These are phyloP conservation scores for Zygosaccharomyces bailii DNA, from an alignment of 805 yeast species.

Conservation along the genomic window DNA sequence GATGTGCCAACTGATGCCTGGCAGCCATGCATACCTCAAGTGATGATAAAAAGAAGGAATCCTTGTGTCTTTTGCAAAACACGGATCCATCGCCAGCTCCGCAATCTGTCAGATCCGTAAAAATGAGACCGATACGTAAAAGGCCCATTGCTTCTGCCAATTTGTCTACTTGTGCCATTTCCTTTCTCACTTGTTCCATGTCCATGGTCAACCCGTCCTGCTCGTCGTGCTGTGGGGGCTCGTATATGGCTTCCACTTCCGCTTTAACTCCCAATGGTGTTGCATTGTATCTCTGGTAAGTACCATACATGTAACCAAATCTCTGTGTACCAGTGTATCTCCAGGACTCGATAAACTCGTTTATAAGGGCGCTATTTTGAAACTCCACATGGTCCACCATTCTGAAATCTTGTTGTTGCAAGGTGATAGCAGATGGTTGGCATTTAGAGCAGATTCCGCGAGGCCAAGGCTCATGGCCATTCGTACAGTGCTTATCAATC, in stretches of 20 bases:
- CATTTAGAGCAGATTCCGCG: slow-evolving; percentile 92
- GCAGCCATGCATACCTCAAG: slow-evolving; percentile 84
- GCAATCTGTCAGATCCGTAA: slow-evolving; percentile 85
- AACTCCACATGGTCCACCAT: slow-evolving; percentile 98
- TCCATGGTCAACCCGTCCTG: slow-evolving; percentile 78
- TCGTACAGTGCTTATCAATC: slow-evolving; percentile 59
- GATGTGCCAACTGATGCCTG: slow-evolving; percentile 61
- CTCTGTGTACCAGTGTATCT: slow-evolving; percentile 84
- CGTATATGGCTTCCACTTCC: slow-evolving; percentile 88
- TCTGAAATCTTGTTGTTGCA: slow-evolving; percentile 84
- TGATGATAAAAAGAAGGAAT: slow-evolving; percentile 86
- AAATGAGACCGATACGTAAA: slow-evolving; percentile 73
- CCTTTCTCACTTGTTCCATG: slow-evolving; percentile 36
- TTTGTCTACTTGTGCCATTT: slow-evolving; percentile 49
- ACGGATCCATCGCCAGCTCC: slow-evolving; percentile 88
- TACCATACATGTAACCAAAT: slow-evolving; percentile 79
- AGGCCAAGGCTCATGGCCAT: slow-evolving; percentile 94
- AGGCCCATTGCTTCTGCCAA: slow-evolving; percentile 61
- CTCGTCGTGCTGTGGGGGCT: slow-evolving; percentile 85
- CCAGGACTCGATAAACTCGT: slow-evolving; percentile 89
- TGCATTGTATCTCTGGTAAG: slow-evolving; percentile 68
- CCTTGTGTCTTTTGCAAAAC: slow-evolving; percentile 86
- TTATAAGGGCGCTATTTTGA: slow-evolving; percentile 66
- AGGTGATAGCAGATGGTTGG: slow-evolving; percentile 92
- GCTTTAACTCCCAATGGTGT: slow-evolving; percentile 90